These are phyloP conservation scores for Wickerhamomyces kurtzmanii DNA, from an alignment of 805 yeast genomes.

Conservation along the genomic window DNA sequence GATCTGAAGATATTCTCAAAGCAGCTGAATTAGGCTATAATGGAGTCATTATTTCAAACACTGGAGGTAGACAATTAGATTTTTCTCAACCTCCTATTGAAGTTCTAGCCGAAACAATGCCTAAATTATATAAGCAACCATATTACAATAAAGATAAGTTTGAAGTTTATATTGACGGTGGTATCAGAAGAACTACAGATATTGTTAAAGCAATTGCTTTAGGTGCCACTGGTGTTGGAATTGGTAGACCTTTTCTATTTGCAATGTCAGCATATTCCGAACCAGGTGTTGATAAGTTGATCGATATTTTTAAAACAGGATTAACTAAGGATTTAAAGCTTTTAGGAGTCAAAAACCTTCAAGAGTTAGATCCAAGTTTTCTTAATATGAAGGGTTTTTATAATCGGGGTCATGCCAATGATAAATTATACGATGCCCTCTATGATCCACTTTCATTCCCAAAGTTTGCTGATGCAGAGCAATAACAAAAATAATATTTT, in stretches of 20 bases:
- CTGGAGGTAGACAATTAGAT: conserved; percentile 60
- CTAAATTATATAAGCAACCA: conserved; percentile 23
- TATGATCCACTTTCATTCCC: conserved; percentile 49
- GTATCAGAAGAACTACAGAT: conserved; percentile 62
- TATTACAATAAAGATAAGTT: conserved; percentile 35
- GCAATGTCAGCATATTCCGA: conserved; percentile 73
- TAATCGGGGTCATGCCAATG: conserved; percentile 34
- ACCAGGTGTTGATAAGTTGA: conserved; percentile 55
- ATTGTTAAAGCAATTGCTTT: conserved; percentile 61
- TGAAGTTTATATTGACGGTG: conserved; percentile 61
- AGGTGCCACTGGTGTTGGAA: conserved; percentile 62
- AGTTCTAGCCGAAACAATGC: conserved; percentile 40
- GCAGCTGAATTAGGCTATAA: conserved; percentile 46
- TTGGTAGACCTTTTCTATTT: conserved; percentile 62
- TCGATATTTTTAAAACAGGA: conserved; percentile 52
- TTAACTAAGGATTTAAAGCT: conserved; percentile 56
- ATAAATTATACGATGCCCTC: conserved; percentile 37
- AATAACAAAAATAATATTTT: too few relatives aligned
- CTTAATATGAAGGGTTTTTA: conserved; percentile 23
- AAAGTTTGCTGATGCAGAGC: conserved; percentile 31
- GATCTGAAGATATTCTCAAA: conserved; percentile 46
- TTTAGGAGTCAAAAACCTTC: conserved; percentile 45
- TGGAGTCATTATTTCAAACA: conserved; percentile 57
- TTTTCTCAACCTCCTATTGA: conserved; percentile 47
- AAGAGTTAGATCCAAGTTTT: conserved; percentile 30